Evolutionary conservation across 768 basidiomycete genomes (phyloP).

Genomic region (Phlebiopsis flavidoalba): DNA sequence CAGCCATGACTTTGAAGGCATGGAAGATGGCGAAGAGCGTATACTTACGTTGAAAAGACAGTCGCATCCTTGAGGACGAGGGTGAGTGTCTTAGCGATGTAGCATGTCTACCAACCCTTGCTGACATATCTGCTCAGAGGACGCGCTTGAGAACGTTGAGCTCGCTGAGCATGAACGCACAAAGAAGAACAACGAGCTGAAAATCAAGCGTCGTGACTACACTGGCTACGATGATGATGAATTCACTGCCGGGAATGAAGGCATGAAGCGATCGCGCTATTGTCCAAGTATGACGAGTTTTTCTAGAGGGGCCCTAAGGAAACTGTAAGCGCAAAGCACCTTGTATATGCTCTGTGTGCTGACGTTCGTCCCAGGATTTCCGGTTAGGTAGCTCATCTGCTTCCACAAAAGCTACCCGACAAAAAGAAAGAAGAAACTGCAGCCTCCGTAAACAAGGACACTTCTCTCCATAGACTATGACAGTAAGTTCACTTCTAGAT

Average conservation of each 20-base stretch:
- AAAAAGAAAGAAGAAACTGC: slow-evolving; percentile 45
- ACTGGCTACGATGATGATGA: slow-evolving; percentile 97
- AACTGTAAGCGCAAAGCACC: slow-evolving; percentile 36
- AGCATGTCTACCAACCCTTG: not conserved
- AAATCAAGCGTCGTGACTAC: slow-evolving; percentile 86
- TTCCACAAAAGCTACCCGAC: slow-evolving; percentile 33
- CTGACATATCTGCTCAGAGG: slow-evolving; percentile 53
- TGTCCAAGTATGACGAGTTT: slow-evolving; percentile 93
- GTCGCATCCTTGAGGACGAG: slow-evolving; percentile 91
- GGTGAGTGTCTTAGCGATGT: slow-evolving; percentile 39
- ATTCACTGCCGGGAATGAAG: slow-evolving; percentile 67
- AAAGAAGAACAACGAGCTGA: slow-evolving; percentile 75
- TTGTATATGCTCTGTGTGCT: slow-evolving; percentile 4
- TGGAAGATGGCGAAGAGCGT: slow-evolving; percentile 91
- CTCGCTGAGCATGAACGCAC: slow-evolving; percentile 85
- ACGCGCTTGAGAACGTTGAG: slow-evolving; percentile 94
- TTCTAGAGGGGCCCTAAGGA: slow-evolving; percentile 71
- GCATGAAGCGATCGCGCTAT: slow-evolving; percentile 73
- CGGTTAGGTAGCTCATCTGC: slow-evolving; percentile 64
- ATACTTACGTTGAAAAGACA: slow-evolving; percentile 97
- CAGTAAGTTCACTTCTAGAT: slow-evolving; percentile 49
- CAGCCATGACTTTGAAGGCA: slow-evolving; percentile 86
- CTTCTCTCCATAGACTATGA: slow-evolving; percentile 84
- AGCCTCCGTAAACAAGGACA: slow-evolving; percentile 70
- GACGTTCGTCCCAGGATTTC: slow-evolving; percentile 58